Evolutionary conservation across 345 rosid species (phyloP).

Genomic region (Nasturtium officinale): DNA sequence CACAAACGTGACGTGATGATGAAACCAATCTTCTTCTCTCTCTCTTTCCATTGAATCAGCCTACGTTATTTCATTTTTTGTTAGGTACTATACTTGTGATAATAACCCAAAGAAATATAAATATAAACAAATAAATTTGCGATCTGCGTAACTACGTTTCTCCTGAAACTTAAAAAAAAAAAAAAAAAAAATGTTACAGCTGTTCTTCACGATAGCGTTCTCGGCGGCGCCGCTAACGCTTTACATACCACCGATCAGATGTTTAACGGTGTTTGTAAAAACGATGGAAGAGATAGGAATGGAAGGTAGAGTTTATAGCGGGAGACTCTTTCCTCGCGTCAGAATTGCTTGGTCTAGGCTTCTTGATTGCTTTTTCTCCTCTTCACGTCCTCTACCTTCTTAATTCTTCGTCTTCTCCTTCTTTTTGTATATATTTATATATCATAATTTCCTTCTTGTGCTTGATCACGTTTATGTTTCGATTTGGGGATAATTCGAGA

Average conservation of each 20-base stretch:
- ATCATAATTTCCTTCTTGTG: conserved; percentile 7
- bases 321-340: conserved; percentile 65
- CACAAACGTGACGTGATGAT: conserved; percentile 33
- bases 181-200: conserved; percentile 52
- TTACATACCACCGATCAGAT: conserved; percentile 82
- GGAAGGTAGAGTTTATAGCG: conserved; percentile 60
- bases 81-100: background rate
- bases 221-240: conserved; percentile 87
- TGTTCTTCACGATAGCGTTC: conserved; percentile 83
- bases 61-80: conserved; percentile 18
- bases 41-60: too few relatives aligned
- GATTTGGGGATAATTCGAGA: conserved; percentile 22
- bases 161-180: background rate
- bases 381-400: conserved; percentile 34
- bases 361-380: conserved; percentile 67
- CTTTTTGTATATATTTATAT: background rate
- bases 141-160: conserved; percentile 31
- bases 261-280: conserved; percentile 71
- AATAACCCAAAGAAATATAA: background rate
- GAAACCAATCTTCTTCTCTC: conserved; percentile 30
- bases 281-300: conserved; percentile 66
- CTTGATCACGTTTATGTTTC: conserved; percentile 25
- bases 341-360: conserved; percentile 71
- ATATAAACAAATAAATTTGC: background rate
- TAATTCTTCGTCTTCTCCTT: conserved; percentile 22